phyloP scores from a whole-genome alignment of 768 basidiomycete genomes.

The Pleurotus tuoliensis region DNA sequence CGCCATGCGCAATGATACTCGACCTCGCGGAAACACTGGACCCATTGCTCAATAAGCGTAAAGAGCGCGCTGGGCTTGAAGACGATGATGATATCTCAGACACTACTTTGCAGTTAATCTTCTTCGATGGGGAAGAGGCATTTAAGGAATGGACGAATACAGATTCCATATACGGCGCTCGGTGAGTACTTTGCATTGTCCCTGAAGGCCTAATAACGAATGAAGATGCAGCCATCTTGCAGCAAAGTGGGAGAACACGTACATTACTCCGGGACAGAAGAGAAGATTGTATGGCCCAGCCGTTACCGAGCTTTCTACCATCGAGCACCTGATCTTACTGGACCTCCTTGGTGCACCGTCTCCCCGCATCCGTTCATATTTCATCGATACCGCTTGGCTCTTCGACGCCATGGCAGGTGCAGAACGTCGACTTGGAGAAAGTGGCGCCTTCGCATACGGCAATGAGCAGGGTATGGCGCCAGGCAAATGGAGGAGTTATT shows the following conservation, averaged over 20 bases:
- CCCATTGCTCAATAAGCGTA: slow-evolving; percentile 61
- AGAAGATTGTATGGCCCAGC: slow-evolving; percentile 46
- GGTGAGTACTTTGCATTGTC: slow-evolving; percentile 41
- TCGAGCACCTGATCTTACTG: slow-evolving; percentile 90
- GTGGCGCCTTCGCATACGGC: slow-evolving; percentile 54
- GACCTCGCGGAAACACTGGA: slow-evolving; percentile 86
- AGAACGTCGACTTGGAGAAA: slow-evolving; percentile 68
- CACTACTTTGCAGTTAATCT: slow-evolving; percentile 87
- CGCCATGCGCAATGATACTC: slow-evolving; percentile 90
- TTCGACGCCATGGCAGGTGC: slow-evolving; percentile 71
- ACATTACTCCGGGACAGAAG: slow-evolving; percentile 53
- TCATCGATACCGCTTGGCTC: slow-evolving; percentile 88
- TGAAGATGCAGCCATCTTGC: slow-evolving; percentile 76
- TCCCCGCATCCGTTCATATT: slow-evolving; percentile 79
- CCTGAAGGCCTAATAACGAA: background rate
- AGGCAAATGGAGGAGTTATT: slow-evolving; percentile 63
- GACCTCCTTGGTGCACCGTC: slow-evolving; percentile 83
- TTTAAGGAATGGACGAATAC: slow-evolving; percentile 84
- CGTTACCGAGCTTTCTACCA: slow-evolving; percentile 64
- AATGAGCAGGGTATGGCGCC: slow-evolving; percentile 40
- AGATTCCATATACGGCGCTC: slow-evolving; percentile 94
- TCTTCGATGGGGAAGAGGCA: slow-evolving; percentile 98
- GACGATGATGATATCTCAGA: slow-evolving; percentile 77
- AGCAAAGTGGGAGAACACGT: slow-evolving; percentile 73
- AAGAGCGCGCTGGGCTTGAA: slow-evolving; percentile 48